Evolutionary conservation across 208 protist species (phyloP).

Genomic region (Trypanosoma mega): DNA sequence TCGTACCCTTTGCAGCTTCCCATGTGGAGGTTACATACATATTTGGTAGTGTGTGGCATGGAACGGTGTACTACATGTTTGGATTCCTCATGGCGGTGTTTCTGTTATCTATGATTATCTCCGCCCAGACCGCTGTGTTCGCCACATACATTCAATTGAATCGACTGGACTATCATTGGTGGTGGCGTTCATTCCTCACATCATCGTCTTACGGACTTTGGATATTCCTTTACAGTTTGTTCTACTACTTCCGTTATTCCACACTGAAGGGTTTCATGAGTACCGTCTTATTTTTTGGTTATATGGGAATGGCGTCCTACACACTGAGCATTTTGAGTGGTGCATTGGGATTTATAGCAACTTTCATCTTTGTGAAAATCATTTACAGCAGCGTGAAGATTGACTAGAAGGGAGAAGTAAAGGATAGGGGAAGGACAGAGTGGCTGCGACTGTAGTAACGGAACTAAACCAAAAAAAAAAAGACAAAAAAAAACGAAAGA

Average conservation of each 20-base stretch:
- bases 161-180: constrained; percentile 94
- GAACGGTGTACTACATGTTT: constrained; percentile 95
- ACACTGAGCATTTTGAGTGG: constrained; percentile 44
- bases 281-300: constrained; percentile 64
- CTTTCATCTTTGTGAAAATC: constrained; percentile 53
- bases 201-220: constrained; percentile 80
- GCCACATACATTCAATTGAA: constrained; percentile 96
- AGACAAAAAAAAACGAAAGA: background rate
- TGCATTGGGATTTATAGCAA: constrained; percentile 50
- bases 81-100: constrained; percentile 95
- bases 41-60: constrained; percentile 85
- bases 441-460: background rate
- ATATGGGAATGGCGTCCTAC: constrained; percentile 44
- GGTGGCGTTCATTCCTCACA: constrained; percentile 93
- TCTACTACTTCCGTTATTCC: constrained; percentile 81
- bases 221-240: constrained; percentile 90
- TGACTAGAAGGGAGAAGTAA: constrained; percentile 26
- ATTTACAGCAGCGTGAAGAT: constrained; percentile 52
- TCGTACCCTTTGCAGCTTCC: constrained; percentile 96
- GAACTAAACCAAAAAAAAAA: background rate
- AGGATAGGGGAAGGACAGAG: background rate
- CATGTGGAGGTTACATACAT: constrained; percentile 98
- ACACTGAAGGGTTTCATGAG: constrained; percentile 45
- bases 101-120: constrained; percentile 91
- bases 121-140: constrained; percentile 93